Base-by-base conservation (phyloP, 495 filamentous ascomycete genomes). In the Tuber umbilicatum region DNA sequence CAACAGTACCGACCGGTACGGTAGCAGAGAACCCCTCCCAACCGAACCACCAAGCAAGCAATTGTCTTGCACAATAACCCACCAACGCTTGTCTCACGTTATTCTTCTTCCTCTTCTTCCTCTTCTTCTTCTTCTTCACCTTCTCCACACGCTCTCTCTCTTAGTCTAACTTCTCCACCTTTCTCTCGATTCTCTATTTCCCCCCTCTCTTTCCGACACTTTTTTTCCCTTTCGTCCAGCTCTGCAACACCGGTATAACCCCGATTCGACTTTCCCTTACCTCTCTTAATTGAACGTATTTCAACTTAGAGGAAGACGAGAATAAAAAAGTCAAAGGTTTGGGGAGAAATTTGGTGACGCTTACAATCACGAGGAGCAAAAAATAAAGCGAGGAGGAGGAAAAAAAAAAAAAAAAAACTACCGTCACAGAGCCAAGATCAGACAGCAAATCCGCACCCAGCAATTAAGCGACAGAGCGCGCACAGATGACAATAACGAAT, bases 121-220 rank as follows among this genome's bases (percentile, higher is more conserved):
- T 6, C 45, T 17, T 23, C 45, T 23, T 5, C 45, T 47, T 47
- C 9, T 60, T 60, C 55, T 64, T n/a, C 55, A n/a, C 55, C 31
- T 64, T 64, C 12, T 64, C 55, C 27, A 31, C n/a, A n/a, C n/a
- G n/a, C 55, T 64, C 31, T 27, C 6, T 12, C 55, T 78, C 60
- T 77, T 75, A n/a, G n/a, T n/a, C n/a, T n/a, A n/a, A n/a, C n/a
- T 76, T 75, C 73, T 74, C 73, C 64, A n/a, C n/a, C 55, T 78
- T 39, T 40, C 69, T 67, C 35, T 27, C 73, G 75, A 23, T 50
- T 68, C 75, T 27, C 42, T 47, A 64, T 69, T 69, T 42, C 69
- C 60, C 69, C 70, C 21, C 10, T 45, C 37, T 39, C 39, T 42
- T 42, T 12, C 7, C 38, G 14, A 1, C 39, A 14, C 16, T n/a